These are phyloP conservation scores for Anacardium occidentale DNA, from an alignment of 345 rosid genomes.

Conservation along the genomic window DNA sequence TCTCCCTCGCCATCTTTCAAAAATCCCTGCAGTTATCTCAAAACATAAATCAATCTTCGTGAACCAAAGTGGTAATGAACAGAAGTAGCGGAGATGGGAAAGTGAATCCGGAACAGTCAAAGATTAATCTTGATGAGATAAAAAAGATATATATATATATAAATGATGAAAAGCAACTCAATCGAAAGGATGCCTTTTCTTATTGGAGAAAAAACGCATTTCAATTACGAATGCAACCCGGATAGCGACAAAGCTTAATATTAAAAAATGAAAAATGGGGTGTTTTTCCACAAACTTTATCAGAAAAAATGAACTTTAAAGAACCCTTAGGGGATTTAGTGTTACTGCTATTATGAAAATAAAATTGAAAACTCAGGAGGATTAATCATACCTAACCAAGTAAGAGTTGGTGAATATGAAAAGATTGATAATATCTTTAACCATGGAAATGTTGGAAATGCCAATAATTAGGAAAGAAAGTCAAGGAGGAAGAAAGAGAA, in stretches of 20 bases:
- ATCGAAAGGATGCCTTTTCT: not conserved
- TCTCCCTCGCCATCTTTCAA: conserved; percentile 53
- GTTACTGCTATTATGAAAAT: not conserved
- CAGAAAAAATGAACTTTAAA: conserved; percentile 1
- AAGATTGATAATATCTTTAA: not conserved
- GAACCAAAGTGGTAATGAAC: not conserved
- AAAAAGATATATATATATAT: not conserved
- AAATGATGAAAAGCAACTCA: not conserved
- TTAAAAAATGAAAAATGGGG: not conserved
- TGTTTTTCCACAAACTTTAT: not conserved
- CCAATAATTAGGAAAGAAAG: not conserved
- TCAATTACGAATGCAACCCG: no score
- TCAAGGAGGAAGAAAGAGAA: not conserved
- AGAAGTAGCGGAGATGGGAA: conserved; percentile 1
- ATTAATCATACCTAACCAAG: not conserved
- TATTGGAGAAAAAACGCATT: not conserved
- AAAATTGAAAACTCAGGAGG: not conserved
- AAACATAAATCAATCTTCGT: not conserved
- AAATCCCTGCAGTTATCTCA: conserved; percentile 18
- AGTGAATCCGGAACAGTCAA: not conserved
- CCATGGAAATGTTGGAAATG: not conserved
- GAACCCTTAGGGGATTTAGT: not conserved
- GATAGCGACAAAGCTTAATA: no score
- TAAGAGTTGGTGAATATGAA: not conserved
- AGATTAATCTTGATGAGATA: not conserved